Evolutionary conservation across 2,329 filamentous ascomycete genomes (phyloP), one percentile per base, ranked within the genome.

Genomic region (Stemphylium lycopersici): DNA sequence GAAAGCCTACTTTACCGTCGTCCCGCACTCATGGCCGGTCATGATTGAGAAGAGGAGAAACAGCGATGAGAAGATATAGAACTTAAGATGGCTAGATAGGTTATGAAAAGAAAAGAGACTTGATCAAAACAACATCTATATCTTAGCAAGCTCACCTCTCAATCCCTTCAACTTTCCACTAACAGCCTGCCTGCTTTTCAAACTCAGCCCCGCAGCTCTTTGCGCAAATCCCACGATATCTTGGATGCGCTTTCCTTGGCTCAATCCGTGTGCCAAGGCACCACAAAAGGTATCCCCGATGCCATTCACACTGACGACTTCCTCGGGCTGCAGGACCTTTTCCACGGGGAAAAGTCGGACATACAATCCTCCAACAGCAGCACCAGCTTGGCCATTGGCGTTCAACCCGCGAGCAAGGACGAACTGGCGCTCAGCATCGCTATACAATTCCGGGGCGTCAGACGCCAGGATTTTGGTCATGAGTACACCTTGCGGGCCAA

Each of bases 271-370:
- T n/a, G 96, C 79, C 51, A 97, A 65, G 12, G 92, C 89, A 0
- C 93, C 95, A 7, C 96, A 80, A 72, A 98, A 93, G 0, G 95
- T 97, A 76, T 99, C 95, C 0, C 95, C 95, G 2, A 91, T 92
- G 0, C 93, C 95, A 72, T 98, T 98, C 8, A 98, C 93, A 41
- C 91, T 96, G 1, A 93, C 86, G 1, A 96, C 81, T 22, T 95
- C 86, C 16, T 83, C 77, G 0, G 79, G 74, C 2, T 65, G 54
- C 5, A 96, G 81, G 13, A 79, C 77, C 70, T 90, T 86, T 0
- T 84, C 84, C 0, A 89, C 80, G 0, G 90, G 85, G 71, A 91
- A 78, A 0, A 88, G 71, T 5, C 86, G 77, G 87, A 97, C 92
- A 69, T 97, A 97, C 2, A 97, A 82, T 0, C 93, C 93, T 0